Evolutionary conservation across 768 basidiomycete genomes (phyloP).

Genomic region (Tricholoma terreum): DNA sequence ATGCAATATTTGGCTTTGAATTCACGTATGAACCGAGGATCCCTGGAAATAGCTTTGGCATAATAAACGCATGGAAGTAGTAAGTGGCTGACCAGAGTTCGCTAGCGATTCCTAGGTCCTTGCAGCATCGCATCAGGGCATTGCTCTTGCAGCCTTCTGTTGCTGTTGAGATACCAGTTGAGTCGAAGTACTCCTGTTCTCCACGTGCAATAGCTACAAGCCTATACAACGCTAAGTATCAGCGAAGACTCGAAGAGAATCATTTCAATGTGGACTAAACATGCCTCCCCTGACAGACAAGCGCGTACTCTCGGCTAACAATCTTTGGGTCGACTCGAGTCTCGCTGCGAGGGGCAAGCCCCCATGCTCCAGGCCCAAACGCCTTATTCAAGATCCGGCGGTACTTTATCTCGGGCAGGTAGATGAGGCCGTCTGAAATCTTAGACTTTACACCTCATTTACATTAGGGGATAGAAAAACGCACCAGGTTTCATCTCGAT

Average conservation of each 20-base stretch:
- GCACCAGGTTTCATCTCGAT: conserved; percentile 93
- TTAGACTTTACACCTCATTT: background rate
- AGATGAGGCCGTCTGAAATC: conserved; percentile 78
- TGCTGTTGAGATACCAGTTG: conserved; percentile 86
- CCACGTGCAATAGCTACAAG: conserved; percentile 89
- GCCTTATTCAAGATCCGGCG: conserved; percentile 87
- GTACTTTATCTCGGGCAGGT: conserved; percentile 97
- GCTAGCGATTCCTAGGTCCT: conserved; percentile 93
- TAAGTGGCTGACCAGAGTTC: conserved; percentile 78
- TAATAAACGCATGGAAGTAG: background rate
- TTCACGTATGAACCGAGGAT: conserved; percentile 91
- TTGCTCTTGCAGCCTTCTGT: conserved; percentile 96
- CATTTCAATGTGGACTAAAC: conserved; percentile 24
- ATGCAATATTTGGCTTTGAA: conserved; percentile 84
- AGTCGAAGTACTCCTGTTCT: conserved; percentile 96
- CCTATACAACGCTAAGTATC: conserved; percentile 34
- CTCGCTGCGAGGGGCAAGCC: conserved; percentile 89
- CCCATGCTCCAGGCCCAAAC: conserved; percentile 97
- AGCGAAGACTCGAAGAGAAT: background rate
- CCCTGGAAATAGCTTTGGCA: conserved; percentile 47
- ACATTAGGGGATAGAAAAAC: conserved; percentile 19
- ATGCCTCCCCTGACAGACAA: conserved; percentile 89
- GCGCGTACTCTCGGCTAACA: conserved; percentile 91
- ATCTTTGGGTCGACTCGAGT: conserved; percentile 85
- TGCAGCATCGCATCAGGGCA: conserved; percentile 96